Evolutionary conservation across 805 yeast species (phyloP).

Genomic region (Candida gorgasii): DNA sequence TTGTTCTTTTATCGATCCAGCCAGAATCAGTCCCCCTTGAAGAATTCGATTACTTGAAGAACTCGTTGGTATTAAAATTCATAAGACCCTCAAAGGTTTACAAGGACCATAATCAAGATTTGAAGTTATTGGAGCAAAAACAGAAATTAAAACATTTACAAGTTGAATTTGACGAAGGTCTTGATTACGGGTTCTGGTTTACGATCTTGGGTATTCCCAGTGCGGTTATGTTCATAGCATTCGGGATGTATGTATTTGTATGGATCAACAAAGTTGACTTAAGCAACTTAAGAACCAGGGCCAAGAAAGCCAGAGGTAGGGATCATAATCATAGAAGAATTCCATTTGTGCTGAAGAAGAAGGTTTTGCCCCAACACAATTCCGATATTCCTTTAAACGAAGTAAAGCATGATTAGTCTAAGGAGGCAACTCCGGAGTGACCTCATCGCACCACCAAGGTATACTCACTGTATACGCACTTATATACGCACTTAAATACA

Average conservation of each 20-base stretch:
- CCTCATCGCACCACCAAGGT: too few relatives aligned
- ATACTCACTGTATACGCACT: too few relatives aligned
- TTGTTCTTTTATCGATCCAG: slow-evolving; percentile 69
- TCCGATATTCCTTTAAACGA: slow-evolving; percentile 18
- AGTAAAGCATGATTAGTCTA: slow-evolving; percentile 17
- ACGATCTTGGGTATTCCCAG: slow-evolving; percentile 70
- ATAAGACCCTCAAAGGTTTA: slow-evolving; percentile 55
- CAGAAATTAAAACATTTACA: slow-evolving; percentile 20
- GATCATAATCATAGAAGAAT: slow-evolving; percentile 31
- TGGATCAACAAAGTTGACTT: slow-evolving; percentile 53
- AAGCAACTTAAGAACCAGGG: slow-evolving; percentile 33
- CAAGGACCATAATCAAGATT: slow-evolving; percentile 47
- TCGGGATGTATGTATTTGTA: slow-evolving; percentile 66
- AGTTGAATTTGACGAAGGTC: slow-evolving; percentile 44
- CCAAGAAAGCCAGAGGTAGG: slow-evolving; percentile 26
- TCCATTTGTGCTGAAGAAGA: slow-evolving; percentile 21
- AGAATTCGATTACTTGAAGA: slow-evolving; percentile 55
- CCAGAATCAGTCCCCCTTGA: slow-evolving; percentile 67
- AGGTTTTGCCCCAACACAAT: slow-evolving; percentile 35
- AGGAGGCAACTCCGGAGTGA: too few relatives aligned
- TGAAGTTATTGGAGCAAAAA: slow-evolving; percentile 36
- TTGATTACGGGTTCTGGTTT: slow-evolving; percentile 58
- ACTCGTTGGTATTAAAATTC: slow-evolving; percentile 45
- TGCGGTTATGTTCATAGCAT: slow-evolving; percentile 56
- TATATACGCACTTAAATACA: too few relatives aligned